phyloP scores from a whole-genome alignment of 1,284 basidiomycete species.

The Cryptococcus hybrid region DNA sequence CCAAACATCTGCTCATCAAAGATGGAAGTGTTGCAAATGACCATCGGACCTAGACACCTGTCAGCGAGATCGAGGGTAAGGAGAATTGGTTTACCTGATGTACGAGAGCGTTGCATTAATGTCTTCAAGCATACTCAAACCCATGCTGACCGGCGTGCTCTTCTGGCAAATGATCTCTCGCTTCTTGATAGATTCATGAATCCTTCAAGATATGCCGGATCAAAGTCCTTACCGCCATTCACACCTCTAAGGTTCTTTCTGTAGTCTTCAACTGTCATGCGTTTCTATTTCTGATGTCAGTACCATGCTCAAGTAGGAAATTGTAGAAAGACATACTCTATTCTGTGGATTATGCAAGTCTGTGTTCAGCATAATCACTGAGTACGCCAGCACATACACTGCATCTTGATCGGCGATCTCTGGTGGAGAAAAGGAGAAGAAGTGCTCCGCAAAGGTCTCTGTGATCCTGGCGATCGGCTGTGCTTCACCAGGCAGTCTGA shows the following conservation, averaged over 20 bases:
- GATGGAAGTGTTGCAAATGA: constrained; percentile 70
- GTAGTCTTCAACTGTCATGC: constrained; percentile 96
- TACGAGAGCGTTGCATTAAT: constrained; percentile 74
- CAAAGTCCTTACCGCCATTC: constrained; percentile 83
- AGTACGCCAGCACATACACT: constrained; percentile 91
- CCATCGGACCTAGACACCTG: constrained; percentile 62
- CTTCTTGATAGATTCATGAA: constrained; percentile 93
- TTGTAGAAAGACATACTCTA: constrained; percentile 55
- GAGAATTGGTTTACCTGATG: constrained; percentile 59
- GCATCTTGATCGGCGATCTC: constrained; percentile 92
- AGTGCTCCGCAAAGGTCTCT: constrained; percentile 88
- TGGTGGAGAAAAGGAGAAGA: constrained; percentile 80
- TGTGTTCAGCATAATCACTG: constrained; percentile 98
- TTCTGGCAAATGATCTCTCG: constrained; percentile 97
- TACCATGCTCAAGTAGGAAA: not conserved
- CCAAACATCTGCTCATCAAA: constrained; percentile 96
- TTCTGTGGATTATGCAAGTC: constrained; percentile 98
- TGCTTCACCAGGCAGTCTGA: constrained; percentile 91
- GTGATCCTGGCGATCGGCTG: constrained; percentile 95
- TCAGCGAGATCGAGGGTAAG: not conserved
- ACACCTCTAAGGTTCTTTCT: constrained; percentile 88
- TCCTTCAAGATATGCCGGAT: constrained; percentile 76
- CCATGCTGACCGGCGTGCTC: constrained; percentile 96
- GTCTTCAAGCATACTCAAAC: constrained; percentile 99
- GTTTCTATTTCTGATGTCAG: constrained; percentile 63